phyloP scores from a whole-genome alignment of 345 rosid species.

The Pelargonium nanum region DNA sequence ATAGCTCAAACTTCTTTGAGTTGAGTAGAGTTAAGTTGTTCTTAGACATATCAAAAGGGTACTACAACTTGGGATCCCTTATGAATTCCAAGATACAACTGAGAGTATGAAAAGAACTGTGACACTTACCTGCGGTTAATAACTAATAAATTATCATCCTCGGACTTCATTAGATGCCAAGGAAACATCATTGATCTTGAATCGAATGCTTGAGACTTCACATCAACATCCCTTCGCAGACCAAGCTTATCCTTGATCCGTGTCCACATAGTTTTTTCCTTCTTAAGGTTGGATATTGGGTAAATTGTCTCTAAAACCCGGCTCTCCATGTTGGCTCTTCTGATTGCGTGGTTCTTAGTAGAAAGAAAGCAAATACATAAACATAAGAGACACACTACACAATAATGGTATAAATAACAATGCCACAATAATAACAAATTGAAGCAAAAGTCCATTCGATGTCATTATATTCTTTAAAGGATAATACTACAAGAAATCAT shows the following conservation, averaged over 20 bases:
- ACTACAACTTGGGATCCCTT: too few relatives aligned
- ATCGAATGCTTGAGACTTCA: constrained; percentile 38
- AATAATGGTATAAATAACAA: not conserved
- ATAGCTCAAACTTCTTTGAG: too few relatives aligned
- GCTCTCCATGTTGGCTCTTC: constrained; percentile 69
- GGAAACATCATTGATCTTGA: constrained; percentile 47
- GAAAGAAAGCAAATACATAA: constrained; percentile 10
- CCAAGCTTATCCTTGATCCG: constrained; percentile 59
- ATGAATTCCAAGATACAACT: too few relatives aligned
- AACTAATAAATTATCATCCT: constrained; percentile 36
- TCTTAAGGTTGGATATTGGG: constrained; percentile 39
- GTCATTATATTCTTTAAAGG: too few relatives aligned
- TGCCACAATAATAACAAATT: not conserved
- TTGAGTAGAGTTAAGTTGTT: not conserved
- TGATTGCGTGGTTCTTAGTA: constrained; percentile 77
- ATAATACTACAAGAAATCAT: not conserved
- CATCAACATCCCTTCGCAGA: constrained; percentile 31
- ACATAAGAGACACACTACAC: not conserved
- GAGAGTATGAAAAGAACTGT: not conserved
- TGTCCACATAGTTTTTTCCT: constrained; percentile 44
- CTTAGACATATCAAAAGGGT: not conserved
- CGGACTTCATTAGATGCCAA: constrained; percentile 73
- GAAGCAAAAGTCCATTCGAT: too few relatives aligned
- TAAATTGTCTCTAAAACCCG: constrained; percentile 84
- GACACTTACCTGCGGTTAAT: constrained; percentile 47